Evolutionary conservation across 1,139 yeast species (phyloP).

Genomic region (Casaregolazyma suthepensis): DNA sequence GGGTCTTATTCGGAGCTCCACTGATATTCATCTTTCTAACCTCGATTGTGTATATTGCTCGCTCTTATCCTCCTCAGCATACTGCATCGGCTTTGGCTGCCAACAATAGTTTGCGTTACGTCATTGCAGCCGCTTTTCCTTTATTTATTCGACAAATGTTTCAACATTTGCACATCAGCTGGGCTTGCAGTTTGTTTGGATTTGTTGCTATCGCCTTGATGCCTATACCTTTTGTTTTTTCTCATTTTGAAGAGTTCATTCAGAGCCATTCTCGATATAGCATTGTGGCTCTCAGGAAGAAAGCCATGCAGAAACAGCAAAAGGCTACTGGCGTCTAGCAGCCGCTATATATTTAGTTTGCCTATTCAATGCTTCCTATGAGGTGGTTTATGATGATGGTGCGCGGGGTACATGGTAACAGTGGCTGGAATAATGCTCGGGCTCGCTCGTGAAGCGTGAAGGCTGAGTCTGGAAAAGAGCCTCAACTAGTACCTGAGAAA

Average conservation of each 20-base stretch:
- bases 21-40: slow-evolving; percentile 46
- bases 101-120: slow-evolving; percentile 46
- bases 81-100: slow-evolving; percentile 56
- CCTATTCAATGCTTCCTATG: too few species aligned
- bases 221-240: slow-evolving; percentile 9
- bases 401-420: too few species aligned
- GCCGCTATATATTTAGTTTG: too few species aligned
- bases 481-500: neutral
- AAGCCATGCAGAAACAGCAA: neutral
- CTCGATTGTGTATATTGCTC: slow-evolving; percentile 61
- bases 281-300: neutral
- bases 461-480: neutral
- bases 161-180: slow-evolving; percentile 35
- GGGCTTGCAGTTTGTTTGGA: slow-evolving; percentile 48
- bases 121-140: slow-evolving; percentile 56
- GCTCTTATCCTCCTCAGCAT: slow-evolving; percentile 61
- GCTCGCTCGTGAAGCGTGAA: too few species aligned
- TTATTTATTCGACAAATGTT: slow-evolving; percentile 50
- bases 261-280: slow-evolving; percentile 4
- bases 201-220: slow-evolving; percentile 40
- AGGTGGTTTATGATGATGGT: too few species aligned
- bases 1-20: slow-evolving; percentile 49
- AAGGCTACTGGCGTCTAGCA: too few species aligned
- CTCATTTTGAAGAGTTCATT: slow-evolving; percentile 5
- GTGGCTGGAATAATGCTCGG: too few species aligned